Base-by-base conservation (phyloP, 192 early-diverging fungal genomes). In the Backusella westeae region DNA sequence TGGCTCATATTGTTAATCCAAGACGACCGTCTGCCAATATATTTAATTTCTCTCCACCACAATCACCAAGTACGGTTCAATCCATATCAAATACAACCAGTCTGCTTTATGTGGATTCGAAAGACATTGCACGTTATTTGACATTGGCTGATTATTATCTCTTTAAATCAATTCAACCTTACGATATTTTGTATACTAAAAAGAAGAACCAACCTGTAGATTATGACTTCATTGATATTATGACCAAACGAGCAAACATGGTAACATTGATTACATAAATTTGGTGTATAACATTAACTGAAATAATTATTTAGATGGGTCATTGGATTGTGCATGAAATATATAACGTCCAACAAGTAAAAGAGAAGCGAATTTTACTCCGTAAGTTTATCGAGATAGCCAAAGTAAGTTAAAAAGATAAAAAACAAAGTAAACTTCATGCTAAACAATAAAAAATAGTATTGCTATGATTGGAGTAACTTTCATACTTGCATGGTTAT, bases 401-500 rank as follows among this genome's bases (percentile, higher is more conserved):
- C 5, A 79, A 79, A 72, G 82, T 79, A 74, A 77, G 67, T 4
- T 4, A 12, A 63, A 12, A 49, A 12, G 17, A 53, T 6, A 66
- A 32, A 78, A 23, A 44, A n/a, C 17, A 41, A 2, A 44, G 42
- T 4, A 19, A 4, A 0, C 4, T 44, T 44, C 5, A 44, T 44
- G 1, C n/a, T 39, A 17, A 44, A 19, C 34, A 34, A 29, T 21
- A 39, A 34, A 42, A 41, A 1, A 9, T 76, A 87, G 89, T 75
- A 81, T 66, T 90, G 87, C 59, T 79, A 81, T 32, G 79, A 78
- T 38, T 80, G 77, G 74, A 88, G 87, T 75, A 93, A 94, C 79
- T 89, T 91, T 72, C 90, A 94, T 74, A 91, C 90, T 9, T 69
- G 86, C 19, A 87, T 93, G 81, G 88, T 90, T 19, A 89, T 94